Conservation (phyloP, 148 eudicot species). For the Camellia granthamiana region DNA sequence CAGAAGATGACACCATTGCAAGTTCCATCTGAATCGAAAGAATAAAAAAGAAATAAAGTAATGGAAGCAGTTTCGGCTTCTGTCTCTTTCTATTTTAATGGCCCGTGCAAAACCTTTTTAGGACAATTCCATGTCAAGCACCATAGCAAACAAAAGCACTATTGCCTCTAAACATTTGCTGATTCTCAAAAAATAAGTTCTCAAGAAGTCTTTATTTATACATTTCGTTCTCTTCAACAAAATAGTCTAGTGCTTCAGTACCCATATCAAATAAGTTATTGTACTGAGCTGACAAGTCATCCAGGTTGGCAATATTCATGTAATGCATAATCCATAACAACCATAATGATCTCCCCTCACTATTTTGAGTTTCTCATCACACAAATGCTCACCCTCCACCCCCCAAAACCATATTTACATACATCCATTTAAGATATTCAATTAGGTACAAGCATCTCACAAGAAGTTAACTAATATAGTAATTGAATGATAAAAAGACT, state of each 20-base stretch:
- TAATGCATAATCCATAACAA: neutral
- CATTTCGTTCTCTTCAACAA: too few species aligned
- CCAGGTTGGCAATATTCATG: neutral
- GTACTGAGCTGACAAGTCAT: neutral
- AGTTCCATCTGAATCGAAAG: neutral
- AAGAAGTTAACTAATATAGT: neutral
- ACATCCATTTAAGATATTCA: neutral
- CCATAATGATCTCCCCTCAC: neutral
- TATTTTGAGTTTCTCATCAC: neutral
- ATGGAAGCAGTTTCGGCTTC: neutral
- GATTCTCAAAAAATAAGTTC: too few species aligned
- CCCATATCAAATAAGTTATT: neutral
- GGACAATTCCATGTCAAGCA: too few species aligned
- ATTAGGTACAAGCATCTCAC: too few species aligned
- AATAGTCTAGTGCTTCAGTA: too few species aligned
- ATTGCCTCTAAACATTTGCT: too few species aligned
- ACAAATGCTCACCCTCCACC: neutral
- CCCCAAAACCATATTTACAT: neutral
- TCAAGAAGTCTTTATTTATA: too few species aligned
- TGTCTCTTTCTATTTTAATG: too few species aligned
- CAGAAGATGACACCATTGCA: neutral
- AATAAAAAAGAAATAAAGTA: neutral
- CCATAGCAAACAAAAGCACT: too few species aligned
- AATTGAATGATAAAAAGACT: slow-evolving; percentile 1
- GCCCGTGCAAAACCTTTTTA: too few species aligned